phyloP scores from a whole-genome alignment of 106 monocot genomes.

The Narthecium ossifragum region DNA sequence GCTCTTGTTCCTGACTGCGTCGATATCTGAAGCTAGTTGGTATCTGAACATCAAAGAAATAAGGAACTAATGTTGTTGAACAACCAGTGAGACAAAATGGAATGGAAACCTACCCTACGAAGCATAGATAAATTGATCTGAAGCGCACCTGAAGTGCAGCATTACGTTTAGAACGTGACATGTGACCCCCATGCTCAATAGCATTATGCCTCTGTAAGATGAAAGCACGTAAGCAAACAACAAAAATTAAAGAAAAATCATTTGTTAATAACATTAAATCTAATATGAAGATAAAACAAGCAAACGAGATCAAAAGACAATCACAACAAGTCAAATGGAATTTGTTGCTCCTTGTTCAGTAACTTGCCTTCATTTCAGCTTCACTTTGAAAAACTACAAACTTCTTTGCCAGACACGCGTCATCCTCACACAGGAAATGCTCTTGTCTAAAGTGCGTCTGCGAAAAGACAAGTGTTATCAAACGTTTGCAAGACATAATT shows the following conservation, averaged over 20 bases:
- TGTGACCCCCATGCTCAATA: slow-evolving; percentile 79
- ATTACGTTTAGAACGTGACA: slow-evolving; percentile 94
- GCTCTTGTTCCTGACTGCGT: slow-evolving; percentile 54
- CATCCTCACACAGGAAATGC: slow-evolving; percentile 87
- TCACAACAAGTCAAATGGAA: too few relatives aligned
- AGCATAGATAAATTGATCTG: not conserved
- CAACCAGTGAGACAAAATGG: too few relatives aligned
- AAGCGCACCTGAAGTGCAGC: slow-evolving; percentile 83
- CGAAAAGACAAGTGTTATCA: too few relatives aligned
- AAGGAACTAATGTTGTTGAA: not conserved
- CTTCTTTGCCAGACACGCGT: slow-evolving; percentile 79
- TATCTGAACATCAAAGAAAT: slow-evolving; percentile 39
- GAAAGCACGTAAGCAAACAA: too few relatives aligned
- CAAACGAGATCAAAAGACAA: too few relatives aligned
- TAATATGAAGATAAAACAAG: too few relatives aligned
- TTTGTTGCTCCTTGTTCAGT: too few relatives aligned
- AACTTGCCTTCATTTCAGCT: slow-evolving; percentile 83
- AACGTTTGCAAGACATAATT: not conserved
- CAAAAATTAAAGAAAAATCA: too few relatives aligned
- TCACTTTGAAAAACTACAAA: slow-evolving; percentile 88
- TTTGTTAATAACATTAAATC: too few relatives aligned
- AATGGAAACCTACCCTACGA: too few relatives aligned
- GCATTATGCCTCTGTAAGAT: slow-evolving; percentile 86
- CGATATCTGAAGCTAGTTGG: slow-evolving; percentile 91
- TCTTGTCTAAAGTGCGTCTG: slow-evolving; percentile 91